A percentile compares a stretch with the other conserved stretches of the same genome.
Evolutionary conservation across 1,284 basidiomycete species (phyloP).

Genomic region (Leccinum brunneo-olivaceum): DNA sequence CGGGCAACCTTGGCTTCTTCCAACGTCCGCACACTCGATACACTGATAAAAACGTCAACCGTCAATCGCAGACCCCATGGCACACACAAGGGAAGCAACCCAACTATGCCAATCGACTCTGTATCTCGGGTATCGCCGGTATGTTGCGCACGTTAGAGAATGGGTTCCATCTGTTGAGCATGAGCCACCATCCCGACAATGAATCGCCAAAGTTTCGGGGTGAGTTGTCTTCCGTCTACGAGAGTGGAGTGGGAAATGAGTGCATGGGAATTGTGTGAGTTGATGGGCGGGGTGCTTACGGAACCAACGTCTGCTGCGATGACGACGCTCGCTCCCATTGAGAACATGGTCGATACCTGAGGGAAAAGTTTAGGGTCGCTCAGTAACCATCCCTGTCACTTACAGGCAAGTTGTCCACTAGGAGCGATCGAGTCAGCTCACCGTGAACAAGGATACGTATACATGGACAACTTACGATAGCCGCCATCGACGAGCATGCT

Average conservation of each 20-base stretch:
- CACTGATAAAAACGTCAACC: constrained; percentile 43
- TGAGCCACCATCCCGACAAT: constrained; percentile 94
- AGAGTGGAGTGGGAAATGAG: not conserved
- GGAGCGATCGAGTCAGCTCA: constrained; percentile 3
- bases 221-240: constrained; percentile 91
- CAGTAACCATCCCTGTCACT: constrained; percentile 13
- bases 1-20: constrained; percentile 90
- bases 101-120: constrained; percentile 91
- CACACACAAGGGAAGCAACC: constrained; percentile 23
- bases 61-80: not conserved
- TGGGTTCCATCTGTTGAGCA: constrained; percentile 90
- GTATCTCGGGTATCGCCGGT: constrained; percentile 94
- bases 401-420: constrained; percentile 89
- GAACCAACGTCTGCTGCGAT: constrained; percentile 95
- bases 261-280: not conserved
- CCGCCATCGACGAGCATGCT: constrained; percentile 93
- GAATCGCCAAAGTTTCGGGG: constrained; percentile 93
- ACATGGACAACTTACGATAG: constrained; percentile 61
- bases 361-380: constrained; percentile 5
- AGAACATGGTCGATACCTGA: constrained; percentile 85
- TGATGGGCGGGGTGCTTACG: constrained; percentile 38
- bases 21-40: constrained; percentile 90
- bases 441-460: not conserved
- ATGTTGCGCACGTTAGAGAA: constrained; percentile 78
- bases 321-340: constrained; percentile 87